A percentile compares a stretch with the other conserved stretches of the same genome.
phyloP scores from a whole-genome alignment of 192 early-diverging fungal genomes.

The Coemansia sp. region DNA sequence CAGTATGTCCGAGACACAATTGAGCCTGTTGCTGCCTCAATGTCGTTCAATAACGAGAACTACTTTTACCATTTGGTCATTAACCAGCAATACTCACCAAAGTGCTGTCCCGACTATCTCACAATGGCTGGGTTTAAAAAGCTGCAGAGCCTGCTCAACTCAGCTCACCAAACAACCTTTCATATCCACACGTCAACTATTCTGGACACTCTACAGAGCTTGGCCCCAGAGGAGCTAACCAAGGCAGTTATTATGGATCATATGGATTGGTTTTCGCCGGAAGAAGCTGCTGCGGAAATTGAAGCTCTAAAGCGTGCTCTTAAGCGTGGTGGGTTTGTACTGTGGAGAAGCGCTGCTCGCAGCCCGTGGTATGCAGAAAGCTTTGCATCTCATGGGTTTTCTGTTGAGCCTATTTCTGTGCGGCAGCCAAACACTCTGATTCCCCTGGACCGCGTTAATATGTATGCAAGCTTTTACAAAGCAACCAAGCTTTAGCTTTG shows the following conservation, averaged over 20 bases:
- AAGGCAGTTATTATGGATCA: constrained; percentile 85
- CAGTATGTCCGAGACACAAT: constrained; percentile 80
- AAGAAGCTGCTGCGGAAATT: constrained; percentile 71
- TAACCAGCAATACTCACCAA: constrained; percentile 65
- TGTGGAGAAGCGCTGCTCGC: constrained; percentile 78
- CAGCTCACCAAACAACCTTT: constrained; percentile 52
- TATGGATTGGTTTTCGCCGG: constrained; percentile 77
- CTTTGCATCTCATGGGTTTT: constrained; percentile 71
- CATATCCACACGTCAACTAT: constrained; percentile 82
- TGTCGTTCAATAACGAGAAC: constrained; percentile 68
- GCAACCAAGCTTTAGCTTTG: constrained; percentile 48
- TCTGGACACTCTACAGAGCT: constrained; percentile 59
- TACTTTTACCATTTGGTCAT: constrained; percentile 83
- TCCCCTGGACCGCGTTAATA: constrained; percentile 80
- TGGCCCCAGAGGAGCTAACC: constrained; percentile 66
- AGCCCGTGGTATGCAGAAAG: constrained; percentile 77
- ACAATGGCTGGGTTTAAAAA: constrained; percentile 64
- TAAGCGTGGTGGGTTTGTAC: constrained; percentile 64
- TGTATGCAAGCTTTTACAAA: constrained; percentile 73
- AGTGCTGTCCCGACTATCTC: constrained; percentile 74
- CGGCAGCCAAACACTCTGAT: constrained; percentile 60
- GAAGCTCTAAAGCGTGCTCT: constrained; percentile 60
- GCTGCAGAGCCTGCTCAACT: constrained; percentile 40
- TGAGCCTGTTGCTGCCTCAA: constrained; percentile 66
- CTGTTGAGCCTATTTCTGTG: constrained; percentile 65